These are phyloP conservation scores for Phylloporus rhodoxanthus DNA, from an alignment of 768 basidiomycete species.

Conservation along the genomic window DNA sequence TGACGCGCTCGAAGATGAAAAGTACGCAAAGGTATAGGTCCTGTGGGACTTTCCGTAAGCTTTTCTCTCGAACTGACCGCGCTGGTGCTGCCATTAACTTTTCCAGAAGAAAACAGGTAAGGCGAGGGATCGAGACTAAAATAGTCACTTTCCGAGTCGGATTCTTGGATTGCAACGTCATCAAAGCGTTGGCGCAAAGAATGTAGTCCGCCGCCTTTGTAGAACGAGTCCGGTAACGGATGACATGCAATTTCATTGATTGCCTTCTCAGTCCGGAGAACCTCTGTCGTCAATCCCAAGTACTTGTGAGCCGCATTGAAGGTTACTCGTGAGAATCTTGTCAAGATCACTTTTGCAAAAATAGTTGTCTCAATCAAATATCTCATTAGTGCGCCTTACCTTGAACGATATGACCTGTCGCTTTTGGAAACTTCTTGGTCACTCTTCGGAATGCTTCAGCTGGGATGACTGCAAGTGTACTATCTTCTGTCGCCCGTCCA, in stretches of 20 bases:
- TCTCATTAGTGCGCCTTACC: slow-evolving; percentile 38
- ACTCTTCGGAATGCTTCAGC: slow-evolving; percentile 93
- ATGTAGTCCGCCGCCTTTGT: slow-evolving; percentile 86
- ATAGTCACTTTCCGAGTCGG: slow-evolving; percentile 56
- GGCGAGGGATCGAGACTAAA: slow-evolving; percentile 33
- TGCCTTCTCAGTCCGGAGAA: slow-evolving; percentile 92
- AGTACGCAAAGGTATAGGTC: slow-evolving; percentile 14
- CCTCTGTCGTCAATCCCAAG: slow-evolving; percentile 89
- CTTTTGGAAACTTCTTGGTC: slow-evolving; percentile 95
- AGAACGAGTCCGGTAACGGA: slow-evolving; percentile 86
- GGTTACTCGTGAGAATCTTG: slow-evolving; percentile 93
- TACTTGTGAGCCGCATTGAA: slow-evolving; percentile 97
- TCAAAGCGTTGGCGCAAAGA: slow-evolving; percentile 89
- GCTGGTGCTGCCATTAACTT: slow-evolving; percentile 14
- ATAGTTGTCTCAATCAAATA: slow-evolving; percentile 1
- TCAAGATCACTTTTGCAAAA: slow-evolving; percentile 70
- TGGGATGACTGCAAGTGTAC: slow-evolving; percentile 96
- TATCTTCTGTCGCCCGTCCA: slow-evolving; percentile 90
- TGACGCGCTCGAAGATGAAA: slow-evolving; percentile 35
- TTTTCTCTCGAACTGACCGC: slow-evolving; percentile 18
- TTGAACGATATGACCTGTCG: slow-evolving; percentile 94
- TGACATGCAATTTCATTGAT: slow-evolving; percentile 97
- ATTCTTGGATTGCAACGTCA: slow-evolving; percentile 38
- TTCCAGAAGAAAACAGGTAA: slow-evolving; percentile 15
- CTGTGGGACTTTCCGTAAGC: slow-evolving; percentile 22